phyloP scores from a whole-genome alignment of 306 rosid species.

The Lablab purpureus region DNA sequence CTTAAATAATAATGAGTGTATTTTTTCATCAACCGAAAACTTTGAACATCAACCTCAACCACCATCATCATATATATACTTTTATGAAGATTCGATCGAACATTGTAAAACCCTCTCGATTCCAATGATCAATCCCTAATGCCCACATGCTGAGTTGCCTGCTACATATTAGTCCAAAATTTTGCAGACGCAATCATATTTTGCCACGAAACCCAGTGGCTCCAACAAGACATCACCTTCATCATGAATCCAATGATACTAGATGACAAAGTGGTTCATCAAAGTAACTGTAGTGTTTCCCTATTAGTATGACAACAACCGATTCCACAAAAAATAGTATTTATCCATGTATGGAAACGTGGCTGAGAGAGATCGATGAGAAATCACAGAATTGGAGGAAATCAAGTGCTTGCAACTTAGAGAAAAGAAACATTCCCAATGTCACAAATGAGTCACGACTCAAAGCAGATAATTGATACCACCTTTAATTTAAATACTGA shows the following conservation, averaged over 20 bases:
- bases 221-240: background rate
- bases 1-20: too few species aligned
- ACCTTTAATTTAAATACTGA: too few species aligned
- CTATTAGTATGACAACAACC: slow-evolving; percentile 15
- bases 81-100: background rate
- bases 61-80: background rate
- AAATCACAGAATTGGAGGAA: slow-evolving; percentile 16
- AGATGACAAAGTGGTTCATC: slow-evolving; percentile 4
- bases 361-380: slow-evolving; percentile 15
- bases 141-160: slow-evolving; percentile 28
- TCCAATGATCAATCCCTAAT: background rate
- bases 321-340: slow-evolving; percentile 31
- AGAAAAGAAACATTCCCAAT: slow-evolving; percentile 21
- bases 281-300: slow-evolving; percentile 44
- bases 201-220: background rate
- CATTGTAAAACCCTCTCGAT: background rate
- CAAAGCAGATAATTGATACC: too few species aligned
- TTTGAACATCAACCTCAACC: slow-evolving; percentile 12
- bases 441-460: too few species aligned
- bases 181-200: background rate
- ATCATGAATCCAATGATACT: background rate
- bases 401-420: background rate
- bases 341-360: slow-evolving; percentile 33
- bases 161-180: background rate
- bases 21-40: background rate